Evolutionary conservation across 2,329 filamentous ascomycete species (phyloP).

Genomic region (Claviceps digitariae): DNA sequence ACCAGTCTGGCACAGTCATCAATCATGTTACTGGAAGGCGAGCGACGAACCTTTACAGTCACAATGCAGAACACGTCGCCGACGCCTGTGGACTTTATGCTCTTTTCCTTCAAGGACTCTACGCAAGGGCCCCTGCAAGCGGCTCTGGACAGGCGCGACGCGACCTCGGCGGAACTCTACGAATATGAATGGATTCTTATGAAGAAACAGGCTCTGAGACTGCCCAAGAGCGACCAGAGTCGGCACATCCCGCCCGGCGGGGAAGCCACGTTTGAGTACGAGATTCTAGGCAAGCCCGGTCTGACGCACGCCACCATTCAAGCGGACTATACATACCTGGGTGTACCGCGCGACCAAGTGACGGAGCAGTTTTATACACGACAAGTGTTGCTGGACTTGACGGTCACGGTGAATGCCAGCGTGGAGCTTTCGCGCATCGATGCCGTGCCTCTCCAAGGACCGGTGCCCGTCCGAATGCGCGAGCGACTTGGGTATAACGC

Average conservation of each 20-base stretch:
- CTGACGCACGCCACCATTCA: constrained; percentile 68
- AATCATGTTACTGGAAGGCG: constrained; percentile 86
- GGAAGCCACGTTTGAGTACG: constrained; percentile 62
- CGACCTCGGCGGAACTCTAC: constrained; percentile 66
- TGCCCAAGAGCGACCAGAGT: constrained; percentile 36
- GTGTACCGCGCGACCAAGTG: constrained; percentile 52
- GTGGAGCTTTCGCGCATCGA: constrained; percentile 73
- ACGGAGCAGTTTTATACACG: constrained; percentile 69
- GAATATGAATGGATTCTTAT: constrained; percentile 73
- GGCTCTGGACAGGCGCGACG: constrained; percentile 62
- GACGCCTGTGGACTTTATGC: constrained; percentile 67
- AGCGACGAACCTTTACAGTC: constrained; percentile 62
- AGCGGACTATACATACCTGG: constrained; percentile 77
- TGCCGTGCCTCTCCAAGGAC: constrained; percentile 56
- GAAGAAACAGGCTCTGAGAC: constrained; percentile 55
- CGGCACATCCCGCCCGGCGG: constrained; percentile 53
- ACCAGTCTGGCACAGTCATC: constrained; percentile 72
- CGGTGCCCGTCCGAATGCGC: constrained; percentile 51
- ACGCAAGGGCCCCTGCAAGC: constrained; percentile 65
- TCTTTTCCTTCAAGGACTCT: constrained; percentile 84
- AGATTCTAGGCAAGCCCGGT: constrained; percentile 76
- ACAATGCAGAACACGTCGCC: constrained; percentile 67
- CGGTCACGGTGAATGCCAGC: constrained; percentile 83
- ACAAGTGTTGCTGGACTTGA: constrained; percentile 66
- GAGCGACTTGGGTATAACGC: constrained; percentile 24